Evolutionary conservation across 179 eudicot genomes (phyloP).

Genomic region (Corrigiola litoralis): DNA sequence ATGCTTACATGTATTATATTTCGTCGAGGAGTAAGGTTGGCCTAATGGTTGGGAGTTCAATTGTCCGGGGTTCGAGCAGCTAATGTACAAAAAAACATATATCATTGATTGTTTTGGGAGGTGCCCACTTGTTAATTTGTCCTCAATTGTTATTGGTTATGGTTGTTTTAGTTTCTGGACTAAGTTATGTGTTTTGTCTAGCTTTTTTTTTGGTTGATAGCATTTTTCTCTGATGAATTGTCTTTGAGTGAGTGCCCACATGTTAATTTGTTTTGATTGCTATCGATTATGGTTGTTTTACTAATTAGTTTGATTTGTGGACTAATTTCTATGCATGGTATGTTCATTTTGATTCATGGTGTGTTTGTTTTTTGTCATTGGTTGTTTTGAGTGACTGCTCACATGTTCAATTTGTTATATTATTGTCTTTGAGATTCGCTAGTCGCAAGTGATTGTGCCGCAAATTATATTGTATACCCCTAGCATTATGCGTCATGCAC

Average conservation of each 20-base stretch:
- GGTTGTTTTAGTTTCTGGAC: not conserved
- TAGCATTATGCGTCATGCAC: too few relatives aligned
- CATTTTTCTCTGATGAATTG: not conserved
- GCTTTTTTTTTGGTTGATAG: not conserved
- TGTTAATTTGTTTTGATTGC: not conserved
- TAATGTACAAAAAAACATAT: too few relatives aligned
- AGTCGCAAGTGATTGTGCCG: too few relatives aligned
- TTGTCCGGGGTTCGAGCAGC: too few relatives aligned
- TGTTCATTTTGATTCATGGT: not conserved
- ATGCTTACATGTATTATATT: too few relatives aligned
- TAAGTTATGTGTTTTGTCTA: not conserved
- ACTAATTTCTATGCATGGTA: not conserved
- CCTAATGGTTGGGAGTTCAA: too few relatives aligned
- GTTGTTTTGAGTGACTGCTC: not conserved
- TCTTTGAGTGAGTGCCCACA: not conserved
- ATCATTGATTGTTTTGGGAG: too few relatives aligned
- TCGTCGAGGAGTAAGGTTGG: too few relatives aligned
- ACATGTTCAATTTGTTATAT: not conserved
- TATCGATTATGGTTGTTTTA: not conserved
- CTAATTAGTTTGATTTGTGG: not conserved
- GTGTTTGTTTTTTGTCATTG: not conserved
- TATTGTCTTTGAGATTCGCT: too few relatives aligned
- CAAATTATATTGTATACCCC: too few relatives aligned
- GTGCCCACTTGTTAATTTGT: too few relatives aligned
- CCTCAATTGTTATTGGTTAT: not conserved